A percentile compares a stretch with the other conserved stretches of the same genome.
These are phyloP conservation scores for Fusarium agapanthi DNA, from an alignment of 2,329 filamentous ascomycete species.

Conservation along the genomic window DNA sequence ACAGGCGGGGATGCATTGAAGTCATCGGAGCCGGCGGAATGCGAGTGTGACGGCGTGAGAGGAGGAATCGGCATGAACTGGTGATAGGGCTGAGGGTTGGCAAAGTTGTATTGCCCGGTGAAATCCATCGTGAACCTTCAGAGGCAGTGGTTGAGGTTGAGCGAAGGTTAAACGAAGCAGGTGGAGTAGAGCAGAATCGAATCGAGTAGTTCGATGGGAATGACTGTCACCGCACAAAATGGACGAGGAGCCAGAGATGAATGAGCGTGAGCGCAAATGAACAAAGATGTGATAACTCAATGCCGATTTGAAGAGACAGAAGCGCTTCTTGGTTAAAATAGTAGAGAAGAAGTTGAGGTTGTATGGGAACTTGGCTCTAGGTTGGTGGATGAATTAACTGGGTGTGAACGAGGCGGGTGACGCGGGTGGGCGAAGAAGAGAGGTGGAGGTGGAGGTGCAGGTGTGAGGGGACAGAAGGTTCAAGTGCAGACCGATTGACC, in stretches of 20 bases:
- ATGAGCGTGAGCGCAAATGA: background rate
- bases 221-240: conserved; percentile 2
- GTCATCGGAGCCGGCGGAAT: conserved; percentile 63
- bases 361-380: conserved; percentile 12
- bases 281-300: conserved; percentile 3
- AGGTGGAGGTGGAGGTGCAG: conserved; percentile 1
- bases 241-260: background rate
- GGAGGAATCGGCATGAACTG: conserved; percentile 63
- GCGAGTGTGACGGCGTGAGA: conserved; percentile 64
- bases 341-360: conserved; percentile 2
- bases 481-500: conserved; percentile 7
- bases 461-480: conserved; percentile 2
- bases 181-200: conserved; percentile 21
- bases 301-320: background rate
- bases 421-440: conserved; percentile 11
- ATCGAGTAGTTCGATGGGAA: conserved; percentile 11
- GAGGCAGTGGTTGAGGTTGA: background rate
- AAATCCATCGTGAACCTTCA: conserved; percentile 58
- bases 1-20: conserved; percentile 66
- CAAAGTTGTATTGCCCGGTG: conserved; percentile 57
- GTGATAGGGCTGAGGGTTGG: conserved; percentile 60
- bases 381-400: conserved; percentile 3
- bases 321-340: conserved; percentile 9
- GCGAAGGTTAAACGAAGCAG: conserved; percentile 1
- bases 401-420: conserved; percentile 3